These are phyloP conservation scores for Aspergillus brasiliensis DNA, from an alignment of 2,329 filamentous ascomycete species.

Conservation along the genomic window DNA sequence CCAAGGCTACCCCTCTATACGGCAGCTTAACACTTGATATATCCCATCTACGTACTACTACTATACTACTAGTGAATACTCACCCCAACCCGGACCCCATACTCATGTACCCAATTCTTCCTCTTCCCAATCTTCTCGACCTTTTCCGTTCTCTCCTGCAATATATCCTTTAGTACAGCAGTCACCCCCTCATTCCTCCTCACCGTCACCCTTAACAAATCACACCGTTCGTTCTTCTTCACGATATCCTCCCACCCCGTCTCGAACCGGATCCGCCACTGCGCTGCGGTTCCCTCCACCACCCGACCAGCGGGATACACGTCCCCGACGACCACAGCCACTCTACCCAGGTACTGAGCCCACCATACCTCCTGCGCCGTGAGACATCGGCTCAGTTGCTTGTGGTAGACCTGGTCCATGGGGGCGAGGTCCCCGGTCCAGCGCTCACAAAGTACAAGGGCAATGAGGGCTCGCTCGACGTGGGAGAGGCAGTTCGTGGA, in stretches of 20 bases:
- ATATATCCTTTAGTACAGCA: slow-evolving; percentile 31
- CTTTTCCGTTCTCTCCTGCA: slow-evolving; percentile 45
- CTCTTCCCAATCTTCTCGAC: slow-evolving; percentile 61
- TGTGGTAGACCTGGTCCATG: slow-evolving; percentile 58
- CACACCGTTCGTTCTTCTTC: slow-evolving; percentile 42
- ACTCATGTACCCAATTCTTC: slow-evolving; percentile 57
- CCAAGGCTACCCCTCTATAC: too few relatives aligned
- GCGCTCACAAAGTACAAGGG: slow-evolving; percentile 69
- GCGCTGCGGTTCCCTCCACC: slow-evolving; percentile 8
- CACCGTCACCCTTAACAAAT: slow-evolving; percentile 50
- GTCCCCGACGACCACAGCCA: slow-evolving; percentile 59
- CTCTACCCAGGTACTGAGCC: slow-evolving; percentile 64
- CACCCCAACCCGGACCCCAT: slow-evolving; percentile 45
- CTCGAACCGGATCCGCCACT: slow-evolving; percentile 43
- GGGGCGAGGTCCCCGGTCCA: slow-evolving; percentile 70
- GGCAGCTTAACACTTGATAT: not conserved
- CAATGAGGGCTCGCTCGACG: slow-evolving; percentile 68
- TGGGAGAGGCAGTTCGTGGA: slow-evolving; percentile 75
- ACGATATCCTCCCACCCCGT: slow-evolving; percentile 46
- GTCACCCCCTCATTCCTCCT: slow-evolving; percentile 44
- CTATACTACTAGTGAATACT: slow-evolving; percentile 1
- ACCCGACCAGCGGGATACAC: slow-evolving; percentile 63
- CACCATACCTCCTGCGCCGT: slow-evolving; percentile 63
- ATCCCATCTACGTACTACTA: not conserved
- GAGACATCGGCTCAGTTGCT: slow-evolving; percentile 56